Base-by-base conservation (phyloP, 2,329 filamentous ascomycete species). In the Ramularia collo-cygni region DNA sequence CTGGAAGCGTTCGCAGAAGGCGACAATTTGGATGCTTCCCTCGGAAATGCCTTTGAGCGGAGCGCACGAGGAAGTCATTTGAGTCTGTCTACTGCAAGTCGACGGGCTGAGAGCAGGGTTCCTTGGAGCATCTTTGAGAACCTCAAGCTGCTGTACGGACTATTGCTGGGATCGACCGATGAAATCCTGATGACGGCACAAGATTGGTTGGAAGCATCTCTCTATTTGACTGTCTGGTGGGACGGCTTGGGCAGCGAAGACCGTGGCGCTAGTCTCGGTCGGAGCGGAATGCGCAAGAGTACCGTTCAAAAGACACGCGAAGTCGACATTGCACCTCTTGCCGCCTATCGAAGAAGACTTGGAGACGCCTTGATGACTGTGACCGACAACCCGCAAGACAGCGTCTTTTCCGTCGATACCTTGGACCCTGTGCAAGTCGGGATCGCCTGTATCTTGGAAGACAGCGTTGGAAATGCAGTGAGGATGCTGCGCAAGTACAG, bases 91-190 rank as follows among this genome's bases (percentile, higher is more conserved):
- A 83, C 72, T 65, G 83, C 64, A 60, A 85, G 68, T 37, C 70
- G 74, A 35, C 85, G 83, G 63, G 88, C 87, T 2, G 85, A 89
- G 54, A 93, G 85, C 56, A 81, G 82, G 52, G 82, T 95, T 24
- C 90, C 89, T 1, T 95, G 85, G 85, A 79, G 84, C 16, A 79
- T 96, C 18, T 95, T 94, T 60, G 83, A 95, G 58, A 87, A 83
- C 51, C 68, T 96, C 38, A 78, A 83, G 50, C 79, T 79, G 9
- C 66, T 95, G 4, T 95, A 95, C 59, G 81, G 81, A 24, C 81
- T 94, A 44, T 67, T 93, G 2, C 73, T 92, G 4, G 89, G 90
- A 26, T 77, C 83, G 48, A 72, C 79, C 8, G 76, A 81, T 26
- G 80, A 87, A 14, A 85, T 95, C 37, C 69, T 93, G 45, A 76